Percentiles rank a stretch among this genome's conserved stretches.
phyloP scores from a whole-genome alignment of 169 alveolate species.

The Plasmodium ovale region DNA sequence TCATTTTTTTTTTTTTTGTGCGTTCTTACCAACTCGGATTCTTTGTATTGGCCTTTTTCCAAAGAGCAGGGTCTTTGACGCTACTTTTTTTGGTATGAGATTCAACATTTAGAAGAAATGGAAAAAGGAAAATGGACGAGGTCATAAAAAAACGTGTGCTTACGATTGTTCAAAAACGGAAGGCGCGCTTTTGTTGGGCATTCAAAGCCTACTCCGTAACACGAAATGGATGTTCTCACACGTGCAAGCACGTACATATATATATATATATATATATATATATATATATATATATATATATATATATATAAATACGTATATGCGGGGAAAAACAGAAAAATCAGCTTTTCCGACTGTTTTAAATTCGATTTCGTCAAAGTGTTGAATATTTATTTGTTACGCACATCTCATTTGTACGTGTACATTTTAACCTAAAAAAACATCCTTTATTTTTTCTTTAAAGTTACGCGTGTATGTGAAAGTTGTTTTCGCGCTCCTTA shows the following conservation, averaged over 20 bases:
- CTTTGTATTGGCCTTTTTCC: constrained; percentile 84
- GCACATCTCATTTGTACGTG: background rate
- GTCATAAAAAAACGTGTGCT: background rate
- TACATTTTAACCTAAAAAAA: too few relatives aligned
- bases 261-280: constrained; percentile 1
- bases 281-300: constrained; percentile 5
- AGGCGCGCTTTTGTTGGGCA: background rate
- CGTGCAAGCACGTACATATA: background rate
- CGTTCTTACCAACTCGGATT: constrained; percentile 79
- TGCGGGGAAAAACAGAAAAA: background rate
- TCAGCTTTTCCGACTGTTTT: background rate
- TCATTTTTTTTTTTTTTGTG: constrained; percentile 10
- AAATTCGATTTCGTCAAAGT: background rate
- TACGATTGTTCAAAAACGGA: background rate
- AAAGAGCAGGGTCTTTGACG: constrained; percentile 77
- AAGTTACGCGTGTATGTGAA: background rate
- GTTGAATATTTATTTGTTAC: background rate
- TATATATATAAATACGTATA: constrained; percentile 3
- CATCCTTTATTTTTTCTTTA: too few relatives aligned
- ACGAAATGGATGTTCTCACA: background rate
- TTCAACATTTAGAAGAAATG: constrained; percentile 76
- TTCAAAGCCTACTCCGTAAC: constrained; percentile 2
- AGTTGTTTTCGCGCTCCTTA: background rate
- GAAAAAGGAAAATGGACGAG: background rate
- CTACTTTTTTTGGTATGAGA: constrained; percentile 78